Evolutionary conservation across 2,329 filamentous ascomycete genomes (phyloP), one percentile per base, ranked within the genome.

Genomic region (Botrytis cinerea): DNA sequence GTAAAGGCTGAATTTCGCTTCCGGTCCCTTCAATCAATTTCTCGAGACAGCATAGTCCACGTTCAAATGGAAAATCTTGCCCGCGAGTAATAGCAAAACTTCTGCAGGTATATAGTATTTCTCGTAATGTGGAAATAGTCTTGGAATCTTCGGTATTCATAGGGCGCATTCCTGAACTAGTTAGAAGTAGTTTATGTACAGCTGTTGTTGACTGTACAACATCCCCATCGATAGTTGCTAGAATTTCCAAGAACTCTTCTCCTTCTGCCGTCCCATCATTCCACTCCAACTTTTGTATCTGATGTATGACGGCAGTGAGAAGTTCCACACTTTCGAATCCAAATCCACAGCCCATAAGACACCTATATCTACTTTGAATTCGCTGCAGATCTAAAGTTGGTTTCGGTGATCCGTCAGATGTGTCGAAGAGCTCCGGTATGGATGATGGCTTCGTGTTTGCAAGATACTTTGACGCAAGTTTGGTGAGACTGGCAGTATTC

Each of bases 401-500:
- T 38, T 73, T 63, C 14, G 70, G 66, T 4, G 1, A 28, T 32
- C 59, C n/a, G 16, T 62, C 16, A 6, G 57, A 51, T 9, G 54
- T 60, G 40, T 40, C 72, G 48, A 80, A 78, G 2, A 78, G 22
- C 18, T 62, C 46, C 22, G 75, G 76, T 75, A 35, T 76, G 72
- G 57, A 74, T 62, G 62, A 77, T 73, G 22, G 77, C 69, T 57
- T 74, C 46, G 74, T 78, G 63, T 77, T 78, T 59, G 74, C 43
- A 16, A 81, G 77, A 74, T 80, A 82, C n/a, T 74, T 75, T 14
- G 75, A 75, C 3, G 80, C 79, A 25, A 81, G 79, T 7, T 75
- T 74, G 59, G 83, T 80, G 35, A 84, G 82, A 18, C 78, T 76
- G 10, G 75, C 54, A 1, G 83, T 84, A 64, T 82, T 73, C 32